phyloP scores from a whole-genome alignment of 1,284 basidiomycete genomes.

The Ganoderma multipileum region DNA sequence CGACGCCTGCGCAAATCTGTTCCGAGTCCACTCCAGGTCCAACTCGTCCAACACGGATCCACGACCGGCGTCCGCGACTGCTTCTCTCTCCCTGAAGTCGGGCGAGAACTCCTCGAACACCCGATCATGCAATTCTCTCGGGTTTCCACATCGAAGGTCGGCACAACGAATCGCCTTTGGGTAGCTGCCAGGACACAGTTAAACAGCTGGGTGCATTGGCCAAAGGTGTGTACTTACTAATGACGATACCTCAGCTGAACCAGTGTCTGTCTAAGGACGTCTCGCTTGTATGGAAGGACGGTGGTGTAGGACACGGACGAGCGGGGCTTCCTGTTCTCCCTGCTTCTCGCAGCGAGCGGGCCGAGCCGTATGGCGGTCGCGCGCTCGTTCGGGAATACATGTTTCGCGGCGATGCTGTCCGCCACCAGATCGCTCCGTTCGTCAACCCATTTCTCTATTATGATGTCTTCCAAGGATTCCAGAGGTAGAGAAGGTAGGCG shows the following conservation, averaged over 20 bases:
- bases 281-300: not conserved
- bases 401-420: not conserved
- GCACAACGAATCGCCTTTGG: not conserved
- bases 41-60: not conserved
- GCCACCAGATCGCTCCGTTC: not conserved
- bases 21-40: not conserved
- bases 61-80: not conserved
- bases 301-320: not conserved
- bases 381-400: not conserved
- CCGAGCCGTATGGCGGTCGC: not conserved
- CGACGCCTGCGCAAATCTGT: not conserved
- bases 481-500: not conserved
- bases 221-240: not conserved
- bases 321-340: not conserved
- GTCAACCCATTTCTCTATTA: not conserved
- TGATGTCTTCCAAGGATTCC: not conserved
- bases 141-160: not conserved
- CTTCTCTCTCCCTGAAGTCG: not conserved
- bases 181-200: not conserved
- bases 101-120: too few relatives aligned
- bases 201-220: not conserved
- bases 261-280: not conserved
- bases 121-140: too few relatives aligned
- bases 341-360: not conserved
- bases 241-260: not conserved